Evolutionary conservation across 352 stramenopile genomes (phyloP), one percentile per base, ranked within the genome.

Genomic region (Phytophthora nicotianae): DNA sequence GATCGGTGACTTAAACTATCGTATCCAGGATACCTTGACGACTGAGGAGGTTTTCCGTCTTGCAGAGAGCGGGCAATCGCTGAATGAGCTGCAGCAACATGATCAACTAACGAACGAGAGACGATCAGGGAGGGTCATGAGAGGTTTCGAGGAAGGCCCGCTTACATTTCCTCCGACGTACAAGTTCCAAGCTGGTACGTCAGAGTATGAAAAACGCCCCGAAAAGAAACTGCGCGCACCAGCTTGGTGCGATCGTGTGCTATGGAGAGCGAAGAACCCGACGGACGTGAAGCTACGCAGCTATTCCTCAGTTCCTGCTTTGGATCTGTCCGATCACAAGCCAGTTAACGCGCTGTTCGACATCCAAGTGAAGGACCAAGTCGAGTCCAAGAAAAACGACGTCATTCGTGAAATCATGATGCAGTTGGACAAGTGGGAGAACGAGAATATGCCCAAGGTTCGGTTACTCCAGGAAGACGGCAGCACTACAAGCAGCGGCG

Each of bases 191-290:
- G 89, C 95, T 4, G 96, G 95, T 0, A 99, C 95, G 11, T 91
- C 95, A 46, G 58, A 88, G 11, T 99, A 99, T 67, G 98, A 99
- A 65, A 90, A 97, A 50, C 85, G 98, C 1, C 95, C 97, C 0
- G 97, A 99, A 55, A 99, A 99, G 81, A 99, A 99, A 65, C 66
- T 99, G 1, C 87, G 98, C 16, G 97, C 97, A 2, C 98, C 98
- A 1, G 98, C 98, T 5, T 99, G 98, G 98, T 97, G 90, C 46
- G 90, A 97, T 59, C 85, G 90, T 7, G 70, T 97, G 1, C 61
- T 97, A 6, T 97, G 88, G 87, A 86, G 78, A 58, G 77, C 84
- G 0, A 91, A 90, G 29, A 73, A 54, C 6, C 59, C 72, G 1
- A 57, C 69, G 0, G 73, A 92, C 13, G 82, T 95, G 7, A 58